Conservation (phyloP, 2,329 filamentous ascomycete genomes). For the Colletotrichum eremochloae region DNA sequence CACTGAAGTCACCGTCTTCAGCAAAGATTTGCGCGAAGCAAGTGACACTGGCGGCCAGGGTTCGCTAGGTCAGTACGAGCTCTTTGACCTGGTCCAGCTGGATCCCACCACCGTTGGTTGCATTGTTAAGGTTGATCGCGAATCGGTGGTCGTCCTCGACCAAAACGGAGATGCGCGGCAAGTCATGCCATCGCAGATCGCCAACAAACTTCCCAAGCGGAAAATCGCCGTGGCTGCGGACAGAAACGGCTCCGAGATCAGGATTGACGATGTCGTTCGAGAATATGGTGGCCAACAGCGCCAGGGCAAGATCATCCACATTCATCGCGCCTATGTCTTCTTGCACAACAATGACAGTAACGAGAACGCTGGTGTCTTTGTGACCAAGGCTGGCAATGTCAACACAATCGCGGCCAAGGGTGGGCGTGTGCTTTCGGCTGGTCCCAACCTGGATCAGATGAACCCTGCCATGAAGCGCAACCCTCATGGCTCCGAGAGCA, state of each 20-base stretch:
- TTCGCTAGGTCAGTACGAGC: conserved; percentile 86
- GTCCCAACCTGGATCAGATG: conserved; percentile 89
- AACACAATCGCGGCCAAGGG: conserved; percentile 95
- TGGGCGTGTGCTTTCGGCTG: conserved; percentile 74
- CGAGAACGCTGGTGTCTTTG: conserved; percentile 92
- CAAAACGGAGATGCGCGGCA: conserved; percentile 88
- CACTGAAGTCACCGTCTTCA: conserved; percentile 96
- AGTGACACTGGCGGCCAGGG: conserved; percentile 91
- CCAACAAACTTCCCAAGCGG: conserved; percentile 86
- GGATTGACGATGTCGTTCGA: conserved; percentile 90
- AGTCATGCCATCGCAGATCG: conserved; percentile 90
- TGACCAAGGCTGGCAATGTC: conserved; percentile 87
- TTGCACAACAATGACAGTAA: conserved; percentile 85
- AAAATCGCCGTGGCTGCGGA: conserved; percentile 92
- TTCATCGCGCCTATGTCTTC: conserved; percentile 93
- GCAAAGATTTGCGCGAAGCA: conserved; percentile 94
- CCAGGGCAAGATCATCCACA: conserved; percentile 90
- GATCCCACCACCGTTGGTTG: conserved; percentile 93
- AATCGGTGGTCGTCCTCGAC: conserved; percentile 90
- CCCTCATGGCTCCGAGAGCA: conserved; percentile 65
- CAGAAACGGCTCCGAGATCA: conserved; percentile 92
- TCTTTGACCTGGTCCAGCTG: conserved; percentile 94
- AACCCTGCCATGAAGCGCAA: conserved; percentile 89
- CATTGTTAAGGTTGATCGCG: conserved; percentile 94
- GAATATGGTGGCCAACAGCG: conserved; percentile 89